Conservation (phyloP, 495 filamentous ascomycete genomes). For the Polyplosphaeria fusca region DNA sequence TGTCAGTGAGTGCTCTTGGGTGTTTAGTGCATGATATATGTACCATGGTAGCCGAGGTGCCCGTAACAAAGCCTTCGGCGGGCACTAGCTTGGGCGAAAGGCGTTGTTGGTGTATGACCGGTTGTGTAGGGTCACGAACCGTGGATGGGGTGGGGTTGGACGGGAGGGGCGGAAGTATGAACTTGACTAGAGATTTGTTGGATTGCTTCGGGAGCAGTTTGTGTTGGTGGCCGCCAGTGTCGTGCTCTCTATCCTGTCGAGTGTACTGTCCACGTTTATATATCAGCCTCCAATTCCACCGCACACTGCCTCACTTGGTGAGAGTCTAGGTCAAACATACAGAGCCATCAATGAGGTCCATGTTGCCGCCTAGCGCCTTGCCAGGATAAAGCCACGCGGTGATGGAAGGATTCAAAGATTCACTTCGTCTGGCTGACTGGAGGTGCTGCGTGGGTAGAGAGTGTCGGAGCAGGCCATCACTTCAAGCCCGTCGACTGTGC, state of each 20-base stretch:
- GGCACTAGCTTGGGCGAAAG: not conserved
- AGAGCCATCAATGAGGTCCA: not conserved
- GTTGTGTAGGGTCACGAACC: no score
- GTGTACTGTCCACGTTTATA: slow-evolving; percentile 6
- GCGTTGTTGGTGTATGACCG: no score
- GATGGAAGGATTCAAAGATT: slow-evolving; percentile 1
- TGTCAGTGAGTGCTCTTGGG: no score
- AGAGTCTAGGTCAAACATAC: not conserved
- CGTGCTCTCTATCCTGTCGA: not conserved
- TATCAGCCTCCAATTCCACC: not conserved
- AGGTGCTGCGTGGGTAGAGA: not conserved
- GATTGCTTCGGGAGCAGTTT: not conserved
- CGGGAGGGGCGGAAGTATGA: not conserved
- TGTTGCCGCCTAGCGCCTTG: not conserved
- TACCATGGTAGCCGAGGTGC: not conserved
- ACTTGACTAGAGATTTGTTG: not conserved
- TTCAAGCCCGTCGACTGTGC: slow-evolving; percentile 2
- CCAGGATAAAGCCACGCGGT: not conserved
- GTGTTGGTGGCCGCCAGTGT: not conserved
- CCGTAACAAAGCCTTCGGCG: not conserved
- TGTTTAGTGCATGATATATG: not conserved
- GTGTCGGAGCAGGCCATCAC: not conserved
- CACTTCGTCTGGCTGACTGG: not conserved
- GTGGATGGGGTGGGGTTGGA: no score
- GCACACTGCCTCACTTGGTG: slow-evolving; percentile 20